Conservation (phyloP, 2,329 filamentous ascomycete species). For the Scedosporium apiospermum region DNA sequence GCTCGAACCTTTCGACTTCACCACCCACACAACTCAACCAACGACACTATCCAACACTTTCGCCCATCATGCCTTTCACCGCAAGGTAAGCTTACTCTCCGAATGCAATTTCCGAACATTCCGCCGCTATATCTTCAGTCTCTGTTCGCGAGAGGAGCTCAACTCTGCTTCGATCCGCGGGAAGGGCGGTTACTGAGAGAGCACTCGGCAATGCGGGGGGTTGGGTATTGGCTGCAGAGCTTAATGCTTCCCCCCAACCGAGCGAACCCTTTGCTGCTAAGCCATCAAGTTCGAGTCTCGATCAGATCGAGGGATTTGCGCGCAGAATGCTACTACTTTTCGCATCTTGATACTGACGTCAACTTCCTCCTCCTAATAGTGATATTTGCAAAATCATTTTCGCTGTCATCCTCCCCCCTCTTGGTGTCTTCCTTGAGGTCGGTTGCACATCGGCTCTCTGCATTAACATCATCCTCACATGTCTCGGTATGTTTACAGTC, state of each 20-base stretch:
- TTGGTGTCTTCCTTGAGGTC: slow-evolving; percentile 90
- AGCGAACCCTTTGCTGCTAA: too few relatives aligned
- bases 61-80: slow-evolving; percentile 47
- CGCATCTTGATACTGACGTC: too few relatives aligned
- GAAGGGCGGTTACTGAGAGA: too few relatives aligned
- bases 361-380: slow-evolving; percentile 14
- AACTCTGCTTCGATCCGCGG: background rate
- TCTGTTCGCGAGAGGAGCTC: background rate
- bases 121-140: background rate
- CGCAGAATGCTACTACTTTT: too few relatives aligned
- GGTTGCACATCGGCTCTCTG: slow-evolving; percentile 79
- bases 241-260: too few relatives aligned
- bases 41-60: background rate
- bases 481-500: slow-evolving; percentile 41
- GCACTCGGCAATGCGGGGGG: background rate
- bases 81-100: slow-evolving; percentile 34
- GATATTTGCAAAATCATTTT: slow-evolving; percentile 65
- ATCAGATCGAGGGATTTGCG: too few relatives aligned
- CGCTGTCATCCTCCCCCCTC: slow-evolving; percentile 79
- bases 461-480: slow-evolving; percentile 87
- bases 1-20: background rate
- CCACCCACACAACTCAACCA: background rate
- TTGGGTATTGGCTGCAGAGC: too few relatives aligned
- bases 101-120: background rate
- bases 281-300: too few relatives aligned